Conservation (phyloP, 2,329 filamentous ascomycete genomes). For the Didymella lethalis region DNA sequence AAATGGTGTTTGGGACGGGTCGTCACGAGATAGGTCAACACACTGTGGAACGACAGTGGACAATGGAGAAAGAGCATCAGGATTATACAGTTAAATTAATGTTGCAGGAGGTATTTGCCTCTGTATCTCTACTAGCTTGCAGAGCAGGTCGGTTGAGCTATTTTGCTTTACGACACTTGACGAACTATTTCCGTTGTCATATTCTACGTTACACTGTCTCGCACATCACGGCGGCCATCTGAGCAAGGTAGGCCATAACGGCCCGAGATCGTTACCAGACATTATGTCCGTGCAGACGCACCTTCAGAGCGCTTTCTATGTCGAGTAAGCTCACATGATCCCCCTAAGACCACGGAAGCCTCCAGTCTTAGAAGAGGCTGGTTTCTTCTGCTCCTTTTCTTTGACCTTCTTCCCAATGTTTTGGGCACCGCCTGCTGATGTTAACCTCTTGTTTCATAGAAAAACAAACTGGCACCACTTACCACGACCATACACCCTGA, state of each 20-base stretch:
- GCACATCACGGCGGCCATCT: neutral
- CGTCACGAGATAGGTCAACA: too few species aligned
- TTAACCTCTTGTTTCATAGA: conserved; percentile 43
- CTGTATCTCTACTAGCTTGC: too few species aligned
- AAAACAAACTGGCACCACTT: conserved; percentile 35
- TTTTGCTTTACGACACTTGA: too few species aligned
- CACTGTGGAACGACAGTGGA: too few species aligned
- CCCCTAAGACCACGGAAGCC: conserved; percentile 52
- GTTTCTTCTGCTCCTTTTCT: conserved; percentile 55
- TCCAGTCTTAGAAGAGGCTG: conserved; percentile 52
- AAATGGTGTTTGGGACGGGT: too few species aligned
- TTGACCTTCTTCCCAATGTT: conserved; percentile 64
- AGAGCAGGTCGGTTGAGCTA: too few species aligned
- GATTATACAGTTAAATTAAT: too few species aligned
- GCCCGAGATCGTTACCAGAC: too few species aligned
- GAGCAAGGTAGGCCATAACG: too few species aligned
- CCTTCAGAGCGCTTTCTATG: neutral
- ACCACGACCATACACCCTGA: conserved; percentile 65
- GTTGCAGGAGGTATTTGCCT: too few species aligned
- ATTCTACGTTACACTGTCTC: neutral
- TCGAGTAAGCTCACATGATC: conserved; percentile 39
- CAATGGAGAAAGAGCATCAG: too few species aligned
- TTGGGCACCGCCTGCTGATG: conserved; percentile 58
- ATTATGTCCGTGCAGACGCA: neutral
- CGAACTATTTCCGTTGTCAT: too few species aligned